Base-by-base conservation (phyloP, 345 rosid species). In the Draba incana region DNA sequence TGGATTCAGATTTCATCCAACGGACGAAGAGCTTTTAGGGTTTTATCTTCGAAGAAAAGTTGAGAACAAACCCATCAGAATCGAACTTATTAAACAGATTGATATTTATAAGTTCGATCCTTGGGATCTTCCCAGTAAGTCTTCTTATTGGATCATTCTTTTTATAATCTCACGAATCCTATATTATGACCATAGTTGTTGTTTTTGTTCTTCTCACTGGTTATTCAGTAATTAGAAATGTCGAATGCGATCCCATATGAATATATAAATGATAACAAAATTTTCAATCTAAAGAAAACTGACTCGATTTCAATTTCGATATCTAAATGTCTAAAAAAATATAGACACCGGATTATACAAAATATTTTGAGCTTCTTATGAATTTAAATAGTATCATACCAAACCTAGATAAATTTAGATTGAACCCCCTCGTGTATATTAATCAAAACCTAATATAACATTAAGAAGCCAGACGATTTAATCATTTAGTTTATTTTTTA, bases 101-200 rank as follows among this genome's bases (percentile, higher is more conserved):
- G 85, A 84, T 46, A 80, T 84, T 74, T 84, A 84, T 57, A 78
- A 83, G 65, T 74, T 66, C 53, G 82, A 83, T 72, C 86, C 86
- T 12, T 83, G 86, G 86, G 86, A 81, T 75, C 87, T 84, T 64
- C 82, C 82, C 35, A 77, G 87, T 75, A 75, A 69, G 79, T 68
- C 42, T 75, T 15, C n/a, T 46, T 31, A 27, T 31, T 50, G 6
- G 12, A 31, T 75, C 54, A 27, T 10, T 23, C 23, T 37, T 54
- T 54, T 23, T 38, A 4, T 13, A 8, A 10, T 9, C 35, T 31
- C 1, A 31, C 0, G 1, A 5, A 51, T 65, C 37, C 2, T 52
- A 41, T 25, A 6, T n/a, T 38, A 50, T 16, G 51, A 52, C 41
- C 68, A 37, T 15, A 45, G 11, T 33, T 25, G 0, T 30, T 31